Percentiles rank a stretch among this genome's conserved stretches.
phyloP scores from a whole-genome alignment of 495 filamentous ascomycete species.

The Tuber aestivum region DNA sequence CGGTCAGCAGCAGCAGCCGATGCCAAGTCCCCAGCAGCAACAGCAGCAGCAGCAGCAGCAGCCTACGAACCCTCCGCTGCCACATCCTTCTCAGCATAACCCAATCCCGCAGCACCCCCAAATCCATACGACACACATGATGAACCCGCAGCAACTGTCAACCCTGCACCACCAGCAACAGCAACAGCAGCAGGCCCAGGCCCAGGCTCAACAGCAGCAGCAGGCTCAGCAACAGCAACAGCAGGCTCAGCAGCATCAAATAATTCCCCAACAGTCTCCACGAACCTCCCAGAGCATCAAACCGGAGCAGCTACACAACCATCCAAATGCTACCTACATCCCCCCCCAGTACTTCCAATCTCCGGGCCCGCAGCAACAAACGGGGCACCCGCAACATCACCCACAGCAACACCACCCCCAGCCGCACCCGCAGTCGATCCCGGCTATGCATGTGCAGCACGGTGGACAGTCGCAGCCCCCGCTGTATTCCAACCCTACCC shows the following conservation, averaged over 20 bases:
- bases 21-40: constrained; percentile 48
- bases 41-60: constrained; percentile 49
- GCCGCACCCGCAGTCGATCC: constrained; percentile 48
- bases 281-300: constrained; percentile 40
- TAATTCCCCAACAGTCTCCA: constrained; percentile 43
- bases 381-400: constrained; percentile 51
- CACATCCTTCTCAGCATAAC: constrained; percentile 51
- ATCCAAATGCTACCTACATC: constrained; percentile 40
- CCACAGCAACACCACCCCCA: constrained; percentile 44
- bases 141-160: constrained; percentile 45
- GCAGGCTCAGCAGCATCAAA: constrained; percentile 42
- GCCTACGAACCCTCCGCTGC: constrained; percentile 51
- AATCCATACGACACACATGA: constrained; percentile 44
- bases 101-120: constrained; percentile 48
- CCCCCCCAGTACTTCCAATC: constrained; percentile 46
- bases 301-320: constrained; percentile 42
- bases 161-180: constrained; percentile 46
- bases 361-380: constrained; percentile 57
- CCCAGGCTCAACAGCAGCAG: constrained; percentile 53
- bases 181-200: constrained; percentile 39
- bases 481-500: constrained; percentile 56
- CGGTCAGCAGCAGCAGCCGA: constrained; percentile 52
- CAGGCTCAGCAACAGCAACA: constrained; percentile 56
- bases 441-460: constrained; percentile 53
- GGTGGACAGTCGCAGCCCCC: constrained; percentile 50